Evolutionary conservation across 441 rosid genomes (phyloP).

Genomic region (Dalechampia spathulata): DNA sequence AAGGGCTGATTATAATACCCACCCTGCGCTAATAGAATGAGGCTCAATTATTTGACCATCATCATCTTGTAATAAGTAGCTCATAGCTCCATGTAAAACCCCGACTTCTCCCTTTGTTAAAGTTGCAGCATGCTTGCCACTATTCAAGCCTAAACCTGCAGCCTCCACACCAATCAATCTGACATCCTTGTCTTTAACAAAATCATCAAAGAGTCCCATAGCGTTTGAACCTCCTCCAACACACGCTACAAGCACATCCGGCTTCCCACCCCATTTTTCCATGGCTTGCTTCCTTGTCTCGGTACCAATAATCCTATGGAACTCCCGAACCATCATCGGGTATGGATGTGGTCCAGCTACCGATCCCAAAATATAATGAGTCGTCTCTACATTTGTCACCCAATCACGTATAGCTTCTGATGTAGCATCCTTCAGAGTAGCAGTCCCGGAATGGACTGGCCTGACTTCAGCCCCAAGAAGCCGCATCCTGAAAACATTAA

Average conservation of each 20-base stretch:
- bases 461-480: constrained; percentile 95
- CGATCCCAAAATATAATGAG: constrained; percentile 93
- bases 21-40: constrained; percentile 96
- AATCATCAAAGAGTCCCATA: constrained; percentile 90
- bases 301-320: constrained; percentile 77
- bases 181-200: constrained; percentile 64
- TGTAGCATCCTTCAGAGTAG: constrained; percentile 87
- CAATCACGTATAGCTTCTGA: constrained; percentile 94
- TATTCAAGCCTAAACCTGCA: constrained; percentile 84
- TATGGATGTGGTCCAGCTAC: constrained; percentile 97
- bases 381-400: constrained; percentile 94
- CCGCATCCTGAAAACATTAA: constrained; percentile 86
- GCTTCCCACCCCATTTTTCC: constrained; percentile 96
- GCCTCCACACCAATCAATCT: constrained; percentile 94
- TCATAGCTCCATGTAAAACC: constrained; percentile 94
- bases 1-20: constrained; percentile 1
- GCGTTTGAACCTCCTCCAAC: constrained; percentile 96
- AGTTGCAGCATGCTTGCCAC: constrained; percentile 95
- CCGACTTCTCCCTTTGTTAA: constrained; percentile 81
- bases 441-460: constrained; percentile 81
- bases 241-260: constrained; percentile 86
- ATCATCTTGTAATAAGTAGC: constrained; percentile 84
- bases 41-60: constrained; percentile 94
- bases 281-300: constrained; percentile 83
- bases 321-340: constrained; percentile 94